Percentiles rank a stretch among this genome's conserved stretches.
phyloP scores from a whole-genome alignment of 495 filamentous ascomycete species.

The Pseudevernia furfuracea region DNA sequence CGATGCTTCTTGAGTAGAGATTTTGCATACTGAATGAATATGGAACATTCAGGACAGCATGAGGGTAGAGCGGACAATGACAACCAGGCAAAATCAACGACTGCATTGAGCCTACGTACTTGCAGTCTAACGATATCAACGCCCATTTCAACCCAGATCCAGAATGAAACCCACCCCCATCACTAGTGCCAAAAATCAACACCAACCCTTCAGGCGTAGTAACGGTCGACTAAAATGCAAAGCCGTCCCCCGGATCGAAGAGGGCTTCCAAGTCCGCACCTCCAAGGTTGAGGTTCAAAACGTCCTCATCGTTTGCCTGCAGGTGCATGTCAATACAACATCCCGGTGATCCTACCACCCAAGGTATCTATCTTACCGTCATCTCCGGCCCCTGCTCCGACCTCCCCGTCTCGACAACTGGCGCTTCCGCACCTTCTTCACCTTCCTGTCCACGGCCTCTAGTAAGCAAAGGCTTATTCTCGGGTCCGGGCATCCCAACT shows the following conservation, averaged over 20 bases:
- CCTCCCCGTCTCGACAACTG: neutral
- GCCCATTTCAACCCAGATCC: neutral
- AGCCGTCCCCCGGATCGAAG: neutral
- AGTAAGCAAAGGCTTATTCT: too few relatives aligned
- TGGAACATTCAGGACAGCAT: conserved; percentile 6
- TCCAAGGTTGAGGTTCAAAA: neutral
- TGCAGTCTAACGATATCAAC: neutral
- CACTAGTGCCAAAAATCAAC: neutral
- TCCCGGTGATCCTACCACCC: neutral
- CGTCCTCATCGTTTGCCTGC: neutral
- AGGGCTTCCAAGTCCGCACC: neutral
- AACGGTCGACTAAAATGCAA: too few relatives aligned
- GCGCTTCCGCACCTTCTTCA: neutral
- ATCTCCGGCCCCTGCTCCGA: neutral
- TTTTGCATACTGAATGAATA: neutral
- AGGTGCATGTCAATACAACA: neutral
- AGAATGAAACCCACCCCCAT: neutral
- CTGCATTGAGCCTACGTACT: neutral
- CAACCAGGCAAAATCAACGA: neutral
- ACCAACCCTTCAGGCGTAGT: neutral
- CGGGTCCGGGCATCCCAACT: too few relatives aligned
- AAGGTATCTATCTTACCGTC: neutral
- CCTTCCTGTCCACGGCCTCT: neutral
- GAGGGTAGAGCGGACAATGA: neutral
- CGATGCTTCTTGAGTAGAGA: conserved; percentile 32